These are phyloP conservation scores for Cladosporium colombiae DNA, from an alignment of 2,329 filamentous ascomycete genomes.

Conservation along the genomic window DNA sequence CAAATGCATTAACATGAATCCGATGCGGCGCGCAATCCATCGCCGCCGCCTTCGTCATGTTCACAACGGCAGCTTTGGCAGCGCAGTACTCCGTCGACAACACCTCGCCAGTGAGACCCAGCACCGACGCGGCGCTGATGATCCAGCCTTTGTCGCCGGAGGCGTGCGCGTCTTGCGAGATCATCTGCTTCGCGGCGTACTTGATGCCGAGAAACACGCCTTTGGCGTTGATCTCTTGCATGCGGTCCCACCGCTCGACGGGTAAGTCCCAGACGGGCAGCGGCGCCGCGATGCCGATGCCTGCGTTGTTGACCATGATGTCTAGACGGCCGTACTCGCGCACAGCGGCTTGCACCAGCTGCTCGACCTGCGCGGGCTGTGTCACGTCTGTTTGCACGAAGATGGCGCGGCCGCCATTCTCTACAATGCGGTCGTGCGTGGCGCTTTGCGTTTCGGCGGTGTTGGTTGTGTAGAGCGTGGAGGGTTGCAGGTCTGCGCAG, in stretches of 20 bases:
- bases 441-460: conserved; percentile 29
- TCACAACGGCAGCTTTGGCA: conserved; percentile 32
- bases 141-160: conserved; percentile 52
- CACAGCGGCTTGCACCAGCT: conserved; percentile 55
- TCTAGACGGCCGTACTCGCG: conserved; percentile 56
- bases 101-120: conserved; percentile 41
- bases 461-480: conserved; percentile 23
- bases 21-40: conserved; percentile 33
- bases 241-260: conserved; percentile 49
- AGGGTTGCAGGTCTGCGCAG: conserved; percentile 33
- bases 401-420: conserved; percentile 37
- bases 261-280: conserved; percentile 49
- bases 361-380: conserved; percentile 28
- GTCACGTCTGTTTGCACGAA: conserved; percentile 41
- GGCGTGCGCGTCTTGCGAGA: conserved; percentile 45
- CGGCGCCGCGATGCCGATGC: conserved; percentile 50
- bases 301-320: conserved; percentile 85
- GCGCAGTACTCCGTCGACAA: conserved; percentile 29
- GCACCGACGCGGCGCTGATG: conserved; percentile 51
- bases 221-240: conserved; percentile 40
- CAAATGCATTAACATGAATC: conserved; percentile 35
- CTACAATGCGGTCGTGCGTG: conserved; percentile 36
- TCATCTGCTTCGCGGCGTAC: conserved; percentile 52
- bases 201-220: conserved; percentile 49
- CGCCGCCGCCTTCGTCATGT: conserved; percentile 31